Evolutionary conservation across 768 basidiomycete species (phyloP).

Genomic region (Tylopilus vinaceipallidus): DNA sequence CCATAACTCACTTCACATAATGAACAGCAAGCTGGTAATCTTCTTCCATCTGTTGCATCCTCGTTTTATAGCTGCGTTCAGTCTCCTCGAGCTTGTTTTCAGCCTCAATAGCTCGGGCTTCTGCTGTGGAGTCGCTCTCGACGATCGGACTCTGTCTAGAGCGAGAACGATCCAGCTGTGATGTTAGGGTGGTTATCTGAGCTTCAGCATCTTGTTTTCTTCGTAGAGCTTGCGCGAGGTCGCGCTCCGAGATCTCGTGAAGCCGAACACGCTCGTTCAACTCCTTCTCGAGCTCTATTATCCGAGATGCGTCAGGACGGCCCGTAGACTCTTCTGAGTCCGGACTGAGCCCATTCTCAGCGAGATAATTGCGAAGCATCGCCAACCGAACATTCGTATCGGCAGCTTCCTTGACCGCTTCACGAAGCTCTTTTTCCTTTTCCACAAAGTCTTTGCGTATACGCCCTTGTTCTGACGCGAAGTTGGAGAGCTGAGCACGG

Average conservation of each 20-base stretch:
- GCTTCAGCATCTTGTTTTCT: conserved; percentile 75
- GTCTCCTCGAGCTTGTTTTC: conserved; percentile 79
- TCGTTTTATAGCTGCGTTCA: conserved; percentile 72
- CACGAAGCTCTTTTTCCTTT: conserved; percentile 62
- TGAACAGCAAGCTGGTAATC: conserved; percentile 97
- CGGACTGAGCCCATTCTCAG: conserved; percentile 80
- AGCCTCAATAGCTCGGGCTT: conserved; percentile 58
- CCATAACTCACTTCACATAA: conserved; percentile 82
- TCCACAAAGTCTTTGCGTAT: conserved; percentile 66
- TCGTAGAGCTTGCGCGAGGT: conserved; percentile 62
- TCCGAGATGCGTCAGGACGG: conserved; percentile 36
- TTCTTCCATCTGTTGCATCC: conserved; percentile 86
- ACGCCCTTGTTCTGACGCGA: conserved; percentile 65
- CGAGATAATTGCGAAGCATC: conserved; percentile 82
- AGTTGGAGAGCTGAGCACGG: conserved; percentile 67
- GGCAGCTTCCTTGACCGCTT: conserved; percentile 61
- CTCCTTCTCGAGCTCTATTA: conserved; percentile 76
- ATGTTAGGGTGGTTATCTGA: conserved; percentile 60
- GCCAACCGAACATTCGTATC: conserved; percentile 72
- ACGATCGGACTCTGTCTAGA: conserved; percentile 54
- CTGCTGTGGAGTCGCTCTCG: conserved; percentile 35
- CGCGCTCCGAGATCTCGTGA: conserved; percentile 74
- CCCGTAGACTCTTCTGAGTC: conserved; percentile 62
- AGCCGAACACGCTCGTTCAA: conserved; percentile 70
- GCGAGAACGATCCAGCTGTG: conserved; percentile 65